phyloP scores from a whole-genome alignment of 1,284 basidiomycete genomes.

The Cryptococcus deneoformans region DNA sequence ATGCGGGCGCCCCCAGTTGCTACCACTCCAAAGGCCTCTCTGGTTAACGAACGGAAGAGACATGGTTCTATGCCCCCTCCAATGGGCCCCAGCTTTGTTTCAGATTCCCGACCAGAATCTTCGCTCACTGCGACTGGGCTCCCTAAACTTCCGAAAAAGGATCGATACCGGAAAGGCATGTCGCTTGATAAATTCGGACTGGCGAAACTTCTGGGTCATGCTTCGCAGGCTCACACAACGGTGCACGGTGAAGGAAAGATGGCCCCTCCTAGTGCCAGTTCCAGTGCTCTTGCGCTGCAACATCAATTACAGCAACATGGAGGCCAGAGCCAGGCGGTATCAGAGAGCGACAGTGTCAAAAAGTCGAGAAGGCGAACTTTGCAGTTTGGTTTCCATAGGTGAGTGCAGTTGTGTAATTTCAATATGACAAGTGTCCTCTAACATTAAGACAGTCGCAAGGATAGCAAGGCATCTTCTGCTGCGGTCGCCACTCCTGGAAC shows the following conservation, averaged over 20 bases:
- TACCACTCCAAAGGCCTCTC: constrained; percentile 12
- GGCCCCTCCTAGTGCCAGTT: constrained; percentile 19
- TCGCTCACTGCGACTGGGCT: constrained; percentile 15
- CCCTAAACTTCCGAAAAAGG: constrained; percentile 40
- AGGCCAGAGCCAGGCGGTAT: constrained; percentile 17
- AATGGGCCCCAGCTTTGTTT: neutral
- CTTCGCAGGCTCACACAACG: constrained; percentile 14
- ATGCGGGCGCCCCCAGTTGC: constrained; percentile 3
- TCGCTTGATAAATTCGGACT: constrained; percentile 74
- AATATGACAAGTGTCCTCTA: neutral
- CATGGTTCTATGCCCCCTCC: constrained; percentile 19
- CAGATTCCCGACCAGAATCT: constrained; percentile 9
- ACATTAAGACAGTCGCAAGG: constrained; percentile 1
- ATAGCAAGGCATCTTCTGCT: constrained; percentile 4
- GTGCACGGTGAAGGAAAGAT: constrained; percentile 14
- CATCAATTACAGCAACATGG: constrained; percentile 2
- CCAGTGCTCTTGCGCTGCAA: constrained; percentile 15
- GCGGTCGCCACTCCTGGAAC: constrained; percentile 16
- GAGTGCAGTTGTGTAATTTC: neutral
- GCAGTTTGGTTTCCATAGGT: constrained; percentile 35
- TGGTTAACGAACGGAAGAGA: constrained; percentile 11
- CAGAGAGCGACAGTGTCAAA: constrained; percentile 26
- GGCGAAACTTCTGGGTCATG: constrained; percentile 57
- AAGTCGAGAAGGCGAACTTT: constrained; percentile 37
- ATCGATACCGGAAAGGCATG: constrained; percentile 58